These are phyloP conservation scores for Psilocybe cyanescens DNA, from an alignment of 768 basidiomycete species.

Conservation along the genomic window DNA sequence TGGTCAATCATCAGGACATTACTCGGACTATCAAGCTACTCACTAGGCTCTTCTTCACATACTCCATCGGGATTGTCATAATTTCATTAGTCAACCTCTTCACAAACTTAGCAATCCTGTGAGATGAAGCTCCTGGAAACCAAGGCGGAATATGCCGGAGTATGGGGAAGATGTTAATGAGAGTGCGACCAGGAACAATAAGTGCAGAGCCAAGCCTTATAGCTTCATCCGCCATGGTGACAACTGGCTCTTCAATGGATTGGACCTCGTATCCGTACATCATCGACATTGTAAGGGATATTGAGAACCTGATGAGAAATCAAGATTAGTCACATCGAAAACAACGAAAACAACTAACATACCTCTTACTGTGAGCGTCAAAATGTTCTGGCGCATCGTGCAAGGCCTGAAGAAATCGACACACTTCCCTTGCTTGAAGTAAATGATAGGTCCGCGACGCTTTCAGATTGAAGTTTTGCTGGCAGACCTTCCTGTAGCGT, in stretches of 20 bases:
- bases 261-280: constrained; percentile 18
- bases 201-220: neutral
- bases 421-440: constrained; percentile 31
- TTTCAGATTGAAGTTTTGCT: constrained; percentile 34
- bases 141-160: constrained; percentile 17
- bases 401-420: constrained; percentile 32
- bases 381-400: constrained; percentile 16
- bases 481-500: constrained; percentile 36
- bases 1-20: neutral
- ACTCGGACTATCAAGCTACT: neutral
- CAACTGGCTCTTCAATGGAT: constrained; percentile 11
- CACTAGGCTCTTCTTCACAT: constrained; percentile 3
- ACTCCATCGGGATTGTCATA: constrained; percentile 7
- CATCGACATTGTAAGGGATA: constrained; percentile 8
- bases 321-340: constrained; percentile 19
- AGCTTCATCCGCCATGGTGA: constrained; percentile 6
- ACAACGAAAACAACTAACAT: constrained; percentile 17
- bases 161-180: constrained; percentile 15
- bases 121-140: constrained; percentile 12
- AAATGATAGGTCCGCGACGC: constrained; percentile 29
- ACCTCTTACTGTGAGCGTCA: constrained; percentile 20
- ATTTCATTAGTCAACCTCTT: neutral
- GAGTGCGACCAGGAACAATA: constrained; percentile 11
- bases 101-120: neutral
- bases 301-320: constrained; percentile 8